phyloP scores from a whole-genome alignment of 805 yeast species.

The Kazachstania psychrophila region DNA sequence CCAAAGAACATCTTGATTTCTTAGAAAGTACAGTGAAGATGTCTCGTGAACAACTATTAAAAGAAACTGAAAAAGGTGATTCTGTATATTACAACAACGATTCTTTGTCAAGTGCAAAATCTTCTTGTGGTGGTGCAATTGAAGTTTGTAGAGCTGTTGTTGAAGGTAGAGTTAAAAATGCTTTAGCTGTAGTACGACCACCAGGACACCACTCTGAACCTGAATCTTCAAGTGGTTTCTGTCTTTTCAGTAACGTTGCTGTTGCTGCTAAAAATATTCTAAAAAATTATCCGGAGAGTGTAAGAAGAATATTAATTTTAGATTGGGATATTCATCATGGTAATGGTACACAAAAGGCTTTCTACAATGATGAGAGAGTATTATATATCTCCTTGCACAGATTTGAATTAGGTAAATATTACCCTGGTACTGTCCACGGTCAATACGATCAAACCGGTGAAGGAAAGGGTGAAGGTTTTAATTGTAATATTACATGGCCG shows the following conservation, averaged over 20 bases:
- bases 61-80: slow-evolving; percentile 85
- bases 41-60: slow-evolving; percentile 66
- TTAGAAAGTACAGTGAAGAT: slow-evolving; percentile 67
- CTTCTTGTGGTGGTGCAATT: slow-evolving; percentile 94
- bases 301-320: slow-evolving; percentile 67
- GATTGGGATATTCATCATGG: slow-evolving; percentile 99
- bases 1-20: slow-evolving; percentile 67
- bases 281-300: slow-evolving; percentile 78
- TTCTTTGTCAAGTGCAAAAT: slow-evolving; percentile 73
- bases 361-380: slow-evolving; percentile 81
- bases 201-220: slow-evolving; percentile 99
- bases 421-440: slow-evolving; percentile 90
- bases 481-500: slow-evolving; percentile 91
- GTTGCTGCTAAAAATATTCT: slow-evolving; percentile 87
- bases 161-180: slow-evolving; percentile 83
- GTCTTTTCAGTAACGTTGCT: slow-evolving; percentile 91
- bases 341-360: slow-evolving; percentile 93
- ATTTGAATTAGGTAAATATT: slow-evolving; percentile 83
- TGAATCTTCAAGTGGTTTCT: slow-evolving; percentile 92
- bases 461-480: slow-evolving; percentile 78
- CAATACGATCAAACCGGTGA: slow-evolving; percentile 74
- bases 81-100: slow-evolving; percentile 93
- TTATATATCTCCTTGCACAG: slow-evolving; percentile 87
- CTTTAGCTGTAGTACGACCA: slow-evolving; percentile 92
- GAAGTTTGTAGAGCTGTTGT: slow-evolving; percentile 94